Base-by-base conservation (phyloP, 106 monocot species). In the Platanthera guangdongensis region DNA sequence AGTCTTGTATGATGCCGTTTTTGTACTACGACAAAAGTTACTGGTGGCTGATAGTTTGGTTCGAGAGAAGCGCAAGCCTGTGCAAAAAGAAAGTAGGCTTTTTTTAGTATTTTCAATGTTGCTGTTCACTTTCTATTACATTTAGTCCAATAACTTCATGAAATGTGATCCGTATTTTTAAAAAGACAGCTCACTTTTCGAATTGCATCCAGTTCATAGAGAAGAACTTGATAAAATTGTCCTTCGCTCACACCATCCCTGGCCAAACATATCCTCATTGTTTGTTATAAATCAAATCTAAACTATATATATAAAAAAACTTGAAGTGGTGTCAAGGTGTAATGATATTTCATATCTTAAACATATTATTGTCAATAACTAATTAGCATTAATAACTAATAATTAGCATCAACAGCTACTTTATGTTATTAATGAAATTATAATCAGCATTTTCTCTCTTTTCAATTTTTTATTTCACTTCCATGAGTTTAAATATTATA, bases 211-310 rank as follows among this genome's bases (percentile, higher is more conserved):
- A 99, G 88, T 76, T 99, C 97, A 82, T 88, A 72, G 15, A 99
- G 71, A 8, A 99, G 71, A 8, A 99, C 97, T 85, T 94, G 94
- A 75, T 94, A 88, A 71, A 99, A 99, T 55, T 99, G 97, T 9
- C 97, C 94, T 85, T 99, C 97, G 39, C 93, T 93, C 12, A 99
- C 97, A 76, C 97, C 97, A 84, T 99, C 97, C 75, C 97, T 87
- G 87, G 8, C 76, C 70, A 79, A 51, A 78, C 12, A 46, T 15
- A 70, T 70, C 9, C 25, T 25, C 28, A 65, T 2, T 65, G 65
- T 13, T 25, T 25, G 65, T 65, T 65, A 65, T 65, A 12, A 9
- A 65, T 65, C 11, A 11, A 65, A 65, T 39, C 39, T 39, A 39
- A 3, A 39, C 39, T 39, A 39, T 39, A 39, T 39, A 39, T 39